Evolutionary conservation across 2,329 filamentous ascomycete genomes (phyloP).

Genomic region (Fusarium palustre): DNA sequence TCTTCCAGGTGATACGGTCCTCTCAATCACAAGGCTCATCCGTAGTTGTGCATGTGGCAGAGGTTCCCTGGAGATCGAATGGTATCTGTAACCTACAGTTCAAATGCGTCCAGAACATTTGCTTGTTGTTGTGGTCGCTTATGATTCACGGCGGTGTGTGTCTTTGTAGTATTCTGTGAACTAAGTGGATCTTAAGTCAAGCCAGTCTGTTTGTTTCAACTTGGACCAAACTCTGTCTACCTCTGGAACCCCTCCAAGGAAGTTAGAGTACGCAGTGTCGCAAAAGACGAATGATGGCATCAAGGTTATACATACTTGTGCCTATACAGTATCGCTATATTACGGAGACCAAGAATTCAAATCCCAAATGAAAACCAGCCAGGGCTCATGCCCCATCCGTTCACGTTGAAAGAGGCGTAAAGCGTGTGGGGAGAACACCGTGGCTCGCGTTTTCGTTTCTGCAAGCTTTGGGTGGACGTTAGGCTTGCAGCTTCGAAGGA

Average conservation of each 20-base stretch:
- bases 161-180: conserved; percentile 11
- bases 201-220: conserved; percentile 6
- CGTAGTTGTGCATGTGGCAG: conserved; percentile 1
- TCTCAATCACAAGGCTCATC: neutral
- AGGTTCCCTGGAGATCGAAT: conserved; percentile 2
- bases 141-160: conserved; percentile 36
- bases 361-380: neutral
- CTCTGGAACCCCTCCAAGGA: conserved; percentile 11
- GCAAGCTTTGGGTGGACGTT: conserved; percentile 23
- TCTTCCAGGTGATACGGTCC: conserved; percentile 1
- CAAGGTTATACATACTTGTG: conserved; percentile 3
- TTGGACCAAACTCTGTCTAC: neutral
- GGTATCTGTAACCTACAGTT: neutral
- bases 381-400: conserved; percentile 5
- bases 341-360: neutral
- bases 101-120: conserved; percentile 12
- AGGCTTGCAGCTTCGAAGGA: conserved; percentile 23
- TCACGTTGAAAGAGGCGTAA: conserved; percentile 18
- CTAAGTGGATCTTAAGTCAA: conserved; percentile 20
- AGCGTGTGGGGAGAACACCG: conserved; percentile 17
- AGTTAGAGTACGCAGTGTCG: neutral
- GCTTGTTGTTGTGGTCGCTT: conserved; percentile 10
- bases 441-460: conserved; percentile 27
- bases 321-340: neutral
- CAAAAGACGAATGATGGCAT: neutral